Evolutionary conservation across 306 rosid genomes (phyloP).

Genomic region (Trifolium fragiferum): DNA sequence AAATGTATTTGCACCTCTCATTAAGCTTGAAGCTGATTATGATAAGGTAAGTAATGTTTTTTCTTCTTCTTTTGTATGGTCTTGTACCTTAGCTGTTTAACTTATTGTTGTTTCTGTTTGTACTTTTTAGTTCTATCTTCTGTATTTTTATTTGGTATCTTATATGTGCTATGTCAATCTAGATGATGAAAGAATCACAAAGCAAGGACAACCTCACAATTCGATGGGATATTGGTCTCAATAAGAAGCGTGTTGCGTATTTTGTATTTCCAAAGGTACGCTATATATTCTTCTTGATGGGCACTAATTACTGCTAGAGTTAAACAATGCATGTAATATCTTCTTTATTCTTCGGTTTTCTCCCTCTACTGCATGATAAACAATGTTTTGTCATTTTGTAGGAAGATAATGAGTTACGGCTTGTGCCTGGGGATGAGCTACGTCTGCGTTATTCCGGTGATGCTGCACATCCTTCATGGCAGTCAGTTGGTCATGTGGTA

Average conservation of each 20-base stretch:
- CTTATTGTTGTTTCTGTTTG: neutral
- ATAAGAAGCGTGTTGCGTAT: conserved; percentile 97
- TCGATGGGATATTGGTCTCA: conserved; percentile 98
- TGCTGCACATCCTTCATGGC: conserved; percentile 99
- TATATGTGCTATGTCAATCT: conserved; percentile 43
- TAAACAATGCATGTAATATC: conserved; percentile 8
- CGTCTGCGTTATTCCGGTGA: conserved; percentile 98
- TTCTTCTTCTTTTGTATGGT: neutral
- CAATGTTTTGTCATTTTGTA: conserved; percentile 45
- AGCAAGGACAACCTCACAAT: conserved; percentile 96
- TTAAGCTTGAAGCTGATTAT: conserved; percentile 99
- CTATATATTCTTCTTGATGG: conserved; percentile 11
- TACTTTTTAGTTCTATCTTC: neutral
- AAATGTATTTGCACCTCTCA: conserved; percentile 99
- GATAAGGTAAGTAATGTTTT: conserved; percentile 83
- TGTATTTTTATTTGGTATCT: conserved; percentile 36
- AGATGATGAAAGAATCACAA: conserved; percentile 99
- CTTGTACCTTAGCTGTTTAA: conserved; percentile 2
- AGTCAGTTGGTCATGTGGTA: conserved; percentile 99
- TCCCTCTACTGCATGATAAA: conserved; percentile 25
- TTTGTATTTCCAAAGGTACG: conserved; percentile 95
- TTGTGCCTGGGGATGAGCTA: conserved; percentile 99
- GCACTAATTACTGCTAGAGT: conserved; percentile 3
- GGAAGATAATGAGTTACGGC: conserved; percentile 99
- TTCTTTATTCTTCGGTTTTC: conserved; percentile 19